These are phyloP conservation scores for Tricholoma furcatifolium DNA, from an alignment of 768 basidiomycete genomes.

Conservation along the genomic window DNA sequence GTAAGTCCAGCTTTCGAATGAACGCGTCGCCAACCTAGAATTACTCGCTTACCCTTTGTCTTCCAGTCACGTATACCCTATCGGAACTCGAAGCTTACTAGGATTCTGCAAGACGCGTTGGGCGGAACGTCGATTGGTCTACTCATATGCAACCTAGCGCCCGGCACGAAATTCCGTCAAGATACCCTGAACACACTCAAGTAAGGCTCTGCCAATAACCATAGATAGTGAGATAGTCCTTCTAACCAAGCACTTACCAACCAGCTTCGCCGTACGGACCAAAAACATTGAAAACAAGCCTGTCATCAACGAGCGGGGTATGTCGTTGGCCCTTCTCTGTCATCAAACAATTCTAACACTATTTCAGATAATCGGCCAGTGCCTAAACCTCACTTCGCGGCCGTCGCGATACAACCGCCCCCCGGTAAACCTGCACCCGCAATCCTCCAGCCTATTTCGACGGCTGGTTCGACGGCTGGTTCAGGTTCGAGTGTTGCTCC, in stretches of 20 bases:
- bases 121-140: slow-evolving; percentile 79
- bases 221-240: no score
- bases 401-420: slow-evolving; percentile 43
- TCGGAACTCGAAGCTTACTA: slow-evolving; percentile 85
- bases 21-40: no score
- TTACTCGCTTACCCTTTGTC: background rate
- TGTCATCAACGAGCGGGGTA: slow-evolving; percentile 75
- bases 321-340: slow-evolving; percentile 17
- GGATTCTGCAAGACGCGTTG: slow-evolving; percentile 87
- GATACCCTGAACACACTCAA: slow-evolving; percentile 93
- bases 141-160: slow-evolving; percentile 85
- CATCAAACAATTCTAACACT: background rate
- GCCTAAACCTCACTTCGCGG: slow-evolving; percentile 66
- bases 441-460: slow-evolving; percentile 41
- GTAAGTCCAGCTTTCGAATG: slow-evolving; percentile 34
- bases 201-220: slow-evolving; percentile 36
- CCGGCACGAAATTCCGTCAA: slow-evolving; percentile 76
- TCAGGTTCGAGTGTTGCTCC: slow-evolving; percentile 24
- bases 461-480: slow-evolving; percentile 31
- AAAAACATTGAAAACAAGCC: slow-evolving; percentile 87
- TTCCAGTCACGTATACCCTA: slow-evolving; percentile 78
- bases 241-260: background rate
- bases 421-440: slow-evolving; percentile 45
- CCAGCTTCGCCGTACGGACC: slow-evolving; percentile 75
- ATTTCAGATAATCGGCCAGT: slow-evolving; percentile 55